These are phyloP conservation scores for Picea sitchensis DNA, from an alignment of 75 land plant genomes.

Conservation along the genomic window DNA sequence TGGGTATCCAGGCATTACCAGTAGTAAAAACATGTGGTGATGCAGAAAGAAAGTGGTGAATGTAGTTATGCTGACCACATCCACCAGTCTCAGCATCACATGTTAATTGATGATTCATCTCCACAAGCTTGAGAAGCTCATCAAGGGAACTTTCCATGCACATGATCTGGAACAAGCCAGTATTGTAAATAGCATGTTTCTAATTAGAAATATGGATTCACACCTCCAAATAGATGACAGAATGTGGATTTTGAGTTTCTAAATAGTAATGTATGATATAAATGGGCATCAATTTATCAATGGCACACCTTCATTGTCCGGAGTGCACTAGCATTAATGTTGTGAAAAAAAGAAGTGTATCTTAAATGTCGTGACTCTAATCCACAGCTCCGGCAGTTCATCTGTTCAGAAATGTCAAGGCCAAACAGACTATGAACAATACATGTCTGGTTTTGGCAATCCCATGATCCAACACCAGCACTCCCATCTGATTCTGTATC, in stretches of 20 bases:
- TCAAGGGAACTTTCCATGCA: slow-evolving; percentile 63
- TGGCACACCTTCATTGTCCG: slow-evolving; percentile 74
- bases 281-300: not conserved
- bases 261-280: not conserved
- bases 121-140: slow-evolving; percentile 74
- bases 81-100: slow-evolving; percentile 84
- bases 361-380: slow-evolving; percentile 74
- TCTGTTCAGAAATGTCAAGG: slow-evolving; percentile 73
- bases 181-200: not conserved
- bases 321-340: slow-evolving; percentile 79
- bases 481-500: slow-evolving; percentile 57
- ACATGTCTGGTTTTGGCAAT: slow-evolving; percentile 60
- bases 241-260: not conserved
- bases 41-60: slow-evolving; percentile 67
- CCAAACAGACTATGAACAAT: slow-evolving; percentile 86
- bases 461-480: slow-evolving; percentile 55
- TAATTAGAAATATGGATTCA: not conserved
- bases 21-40: slow-evolving; percentile 84
- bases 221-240: not conserved
- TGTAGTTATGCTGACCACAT: slow-evolving; percentile 74
- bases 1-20: slow-evolving; percentile 30
- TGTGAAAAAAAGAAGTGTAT: slow-evolving; percentile 88
- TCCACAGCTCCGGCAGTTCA: slow-evolving; percentile 72
- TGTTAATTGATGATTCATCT: slow-evolving; percentile 75
- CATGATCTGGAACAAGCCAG: slow-evolving; percentile 35